Percentiles rank a stretch among this genome's conserved stretches.
Evolutionary conservation across 2,329 filamentous ascomycete species (phyloP).

Genomic region (Fusarium tupiense): DNA sequence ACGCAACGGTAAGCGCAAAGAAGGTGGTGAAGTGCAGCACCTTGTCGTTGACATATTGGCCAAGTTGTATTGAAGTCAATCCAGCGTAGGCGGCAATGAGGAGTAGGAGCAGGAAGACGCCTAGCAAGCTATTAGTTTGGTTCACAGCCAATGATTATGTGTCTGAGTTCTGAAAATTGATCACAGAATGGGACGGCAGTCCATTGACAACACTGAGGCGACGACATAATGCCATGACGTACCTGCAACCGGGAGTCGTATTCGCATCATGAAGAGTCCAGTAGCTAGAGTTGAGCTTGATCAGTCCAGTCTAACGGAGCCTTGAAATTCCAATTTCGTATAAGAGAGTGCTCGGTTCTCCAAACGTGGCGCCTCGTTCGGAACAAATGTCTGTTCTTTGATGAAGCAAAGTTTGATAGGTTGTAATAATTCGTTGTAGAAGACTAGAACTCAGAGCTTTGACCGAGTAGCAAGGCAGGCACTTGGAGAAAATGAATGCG

Average conservation of each 20-base stretch:
- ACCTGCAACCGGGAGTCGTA: slow-evolving; percentile 91
- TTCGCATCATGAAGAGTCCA: slow-evolving; percentile 70
- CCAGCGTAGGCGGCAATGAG: slow-evolving; percentile 82
- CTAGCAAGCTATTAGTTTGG: slow-evolving; percentile 53
- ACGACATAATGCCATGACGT: slow-evolving; percentile 46
- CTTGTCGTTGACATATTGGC: slow-evolving; percentile 82
- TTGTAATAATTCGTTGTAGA: slow-evolving; percentile 13
- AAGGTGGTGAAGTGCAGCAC: slow-evolving; percentile 87
- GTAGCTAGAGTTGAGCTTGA: slow-evolving; percentile 1
- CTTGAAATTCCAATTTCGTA: not conserved
- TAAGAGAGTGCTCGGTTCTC: not conserved
- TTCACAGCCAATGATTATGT: not conserved
- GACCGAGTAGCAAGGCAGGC: not conserved
- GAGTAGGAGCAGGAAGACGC: slow-evolving; percentile 74
- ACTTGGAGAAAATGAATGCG: slow-evolving; percentile 8
- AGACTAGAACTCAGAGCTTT: slow-evolving; percentile 28
- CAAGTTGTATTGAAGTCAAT: slow-evolving; percentile 71
- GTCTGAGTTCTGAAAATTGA: not conserved
- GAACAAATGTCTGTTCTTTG: not conserved
- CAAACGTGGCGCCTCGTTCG: not conserved
- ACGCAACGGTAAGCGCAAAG: slow-evolving; percentile 84
- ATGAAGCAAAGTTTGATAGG: not conserved
- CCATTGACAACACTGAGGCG: not conserved
- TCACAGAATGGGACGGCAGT: not conserved
- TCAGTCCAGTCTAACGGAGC: not conserved